Evolutionary conservation across 306 rosid genomes (phyloP), one percentile per base, ranked within the genome.

Genomic region (Gastrolobium bilobum): DNA sequence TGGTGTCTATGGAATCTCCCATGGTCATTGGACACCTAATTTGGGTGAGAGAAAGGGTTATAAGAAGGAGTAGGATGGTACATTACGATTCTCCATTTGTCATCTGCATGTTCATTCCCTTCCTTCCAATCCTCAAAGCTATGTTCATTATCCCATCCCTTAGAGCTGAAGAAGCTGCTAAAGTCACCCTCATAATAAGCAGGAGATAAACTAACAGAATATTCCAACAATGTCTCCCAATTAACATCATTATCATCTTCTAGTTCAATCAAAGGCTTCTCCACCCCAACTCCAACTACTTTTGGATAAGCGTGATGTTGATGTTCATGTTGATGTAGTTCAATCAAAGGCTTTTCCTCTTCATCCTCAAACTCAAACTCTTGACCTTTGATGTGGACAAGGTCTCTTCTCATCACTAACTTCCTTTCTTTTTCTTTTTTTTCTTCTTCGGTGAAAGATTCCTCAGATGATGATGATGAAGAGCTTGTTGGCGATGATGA

Each of bases 221-320:
- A 84, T 53, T 94, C 98, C 66, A 91, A 83, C 31, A 90, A 53
- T 39, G 79, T 81, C 84, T 91, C 94, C 98, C 96, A 84, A 4
- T 86, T 83, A 42, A 37, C 81, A 10, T 86, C 73, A 15, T 38
- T 59, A 26, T 56, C 60, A 1, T 84, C 69, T 48, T 65, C 68
- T 5, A 20, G 75, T 37, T 84, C 90, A 78, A 87, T 83, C 82
- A 88, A 82, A 68, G 84, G 88, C 81, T 81, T 85, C 84, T 83
- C 89, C 46, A 20, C 26, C 26, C 26, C 26, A 20, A 20, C 26
- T 20, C 26, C 26, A 20, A 20, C 1, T 20, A 20, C 26, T 20
- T 20, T 20, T 20, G 26, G 26, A 20, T 20, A 20, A 20, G 1
- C 26, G 1, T 20, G 26, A 20, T 20, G 26, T 20, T 20, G 26